A percentile compares a stretch with the other conserved stretches of the same genome.
Evolutionary conservation across 129 eudicot species (phyloP).

Genomic region (Pseudognaphalium luteoalbum): DNA sequence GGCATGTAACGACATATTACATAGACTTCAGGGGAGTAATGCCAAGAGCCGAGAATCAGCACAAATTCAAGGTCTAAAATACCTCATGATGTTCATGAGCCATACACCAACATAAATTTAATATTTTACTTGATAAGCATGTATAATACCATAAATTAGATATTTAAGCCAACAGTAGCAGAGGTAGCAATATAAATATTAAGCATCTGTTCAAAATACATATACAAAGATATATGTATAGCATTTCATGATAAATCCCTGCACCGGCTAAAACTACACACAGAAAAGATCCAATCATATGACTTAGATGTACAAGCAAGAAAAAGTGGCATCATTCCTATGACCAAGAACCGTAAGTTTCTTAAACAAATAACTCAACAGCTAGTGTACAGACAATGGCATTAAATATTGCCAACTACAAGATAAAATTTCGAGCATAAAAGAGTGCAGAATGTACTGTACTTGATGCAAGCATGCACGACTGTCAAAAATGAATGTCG

Average conservation of each 20-base stretch:
- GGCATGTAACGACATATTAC: not conserved
- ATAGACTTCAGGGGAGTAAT: not conserved
- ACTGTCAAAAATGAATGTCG: slow-evolving; percentile 91
- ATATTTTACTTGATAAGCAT: not conserved
- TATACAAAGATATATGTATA: not conserved
- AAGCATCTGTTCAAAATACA: slow-evolving; percentile 17
- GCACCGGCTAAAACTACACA: slow-evolving; percentile 13
- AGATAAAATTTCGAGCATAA: slow-evolving; percentile 4
- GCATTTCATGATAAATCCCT: slow-evolving; percentile 15
- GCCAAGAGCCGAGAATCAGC: not conserved
- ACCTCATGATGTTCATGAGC: not conserved
- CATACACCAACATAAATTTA: not conserved
- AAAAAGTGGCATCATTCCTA: not conserved
- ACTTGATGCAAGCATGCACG: slow-evolving; percentile 98
- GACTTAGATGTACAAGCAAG: not conserved
- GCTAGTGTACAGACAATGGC: slow-evolving; percentile 5
- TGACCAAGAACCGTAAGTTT: not conserved
- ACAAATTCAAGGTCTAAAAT: not conserved
- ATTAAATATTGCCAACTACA: slow-evolving; percentile 6
- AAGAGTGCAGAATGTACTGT: slow-evolving; percentile 33
- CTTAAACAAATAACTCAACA: slow-evolving; percentile 10
- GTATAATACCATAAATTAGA: not conserved
- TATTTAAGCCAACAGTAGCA: slow-evolving; percentile 10
- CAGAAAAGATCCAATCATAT: not conserved
- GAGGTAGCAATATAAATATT: slow-evolving; percentile 7